A percentile compares a stretch with the other conserved stretches of the same genome.
Conservation (phyloP, 2,329 filamentous ascomycete genomes). For the Geoglossum cookeanum region DNA sequence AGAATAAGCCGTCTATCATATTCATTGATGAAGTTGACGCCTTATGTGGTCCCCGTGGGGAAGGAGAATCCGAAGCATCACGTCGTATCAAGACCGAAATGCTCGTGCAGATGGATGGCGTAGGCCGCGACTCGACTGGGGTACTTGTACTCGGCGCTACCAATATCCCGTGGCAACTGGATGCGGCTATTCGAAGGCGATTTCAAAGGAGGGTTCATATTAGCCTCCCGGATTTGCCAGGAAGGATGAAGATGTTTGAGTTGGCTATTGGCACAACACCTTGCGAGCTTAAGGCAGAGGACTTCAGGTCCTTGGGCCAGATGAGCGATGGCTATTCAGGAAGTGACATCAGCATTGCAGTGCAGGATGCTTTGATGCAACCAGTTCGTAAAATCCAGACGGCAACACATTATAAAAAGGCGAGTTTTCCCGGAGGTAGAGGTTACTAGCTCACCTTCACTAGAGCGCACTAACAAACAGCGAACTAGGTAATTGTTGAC, state of each 20-base stretch:
- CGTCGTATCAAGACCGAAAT: slow-evolving; percentile 97
- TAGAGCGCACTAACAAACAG: too few relatives aligned
- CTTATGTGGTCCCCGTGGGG: slow-evolving; percentile 75
- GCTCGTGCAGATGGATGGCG: slow-evolving; percentile 97
- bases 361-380: slow-evolving; percentile 94
- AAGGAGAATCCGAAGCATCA: slow-evolving; percentile 95
- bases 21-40: slow-evolving; percentile 98
- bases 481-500: slow-evolving; percentile 48
- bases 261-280: slow-evolving; percentile 85
- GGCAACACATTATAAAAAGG: slow-evolving; percentile 93
- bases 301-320: slow-evolving; percentile 63
- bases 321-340: slow-evolving; percentile 88
- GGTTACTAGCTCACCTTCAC: slow-evolving; percentile 1
- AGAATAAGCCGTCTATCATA: slow-evolving; percentile 95
- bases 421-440: slow-evolving; percentile 20
- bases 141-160: slow-evolving; percentile 91
- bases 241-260: slow-evolving; percentile 89
- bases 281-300: slow-evolving; percentile 57
- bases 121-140: slow-evolving; percentile 84
- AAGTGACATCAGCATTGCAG: slow-evolving; percentile 86
- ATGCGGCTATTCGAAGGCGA: slow-evolving; percentile 83
- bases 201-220: slow-evolving; percentile 97
- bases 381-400: slow-evolving; percentile 93
- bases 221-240: slow-evolving; percentile 68
- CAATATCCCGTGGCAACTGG: slow-evolving; percentile 97